These are phyloP conservation scores for Dryadomyces quercus-mongolicae DNA, from an alignment of 2,329 filamentous ascomycete species.

Conservation along the genomic window DNA sequence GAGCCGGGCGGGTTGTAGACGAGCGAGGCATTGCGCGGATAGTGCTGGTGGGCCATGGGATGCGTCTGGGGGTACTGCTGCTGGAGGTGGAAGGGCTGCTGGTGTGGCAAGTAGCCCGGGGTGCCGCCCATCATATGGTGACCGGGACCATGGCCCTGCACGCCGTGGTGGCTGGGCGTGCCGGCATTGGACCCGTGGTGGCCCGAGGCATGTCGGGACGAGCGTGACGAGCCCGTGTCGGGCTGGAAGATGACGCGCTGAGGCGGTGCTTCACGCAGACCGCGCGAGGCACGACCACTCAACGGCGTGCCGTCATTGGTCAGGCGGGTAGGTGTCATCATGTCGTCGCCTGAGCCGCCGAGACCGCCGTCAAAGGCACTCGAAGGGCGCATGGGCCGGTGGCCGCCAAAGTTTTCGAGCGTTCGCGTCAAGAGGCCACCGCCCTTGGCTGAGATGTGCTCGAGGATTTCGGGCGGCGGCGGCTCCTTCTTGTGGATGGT, in stretches of 20 bases:
- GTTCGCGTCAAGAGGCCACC: conserved; percentile 69
- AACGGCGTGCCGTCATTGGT: conserved; percentile 33
- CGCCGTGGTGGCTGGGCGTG: conserved; percentile 13
- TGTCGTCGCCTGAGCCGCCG: conserved; percentile 39
- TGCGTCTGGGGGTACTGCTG: conserved; percentile 1
- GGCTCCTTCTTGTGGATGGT: conserved; percentile 68
- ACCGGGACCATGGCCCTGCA: conserved; percentile 1
- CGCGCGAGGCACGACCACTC: conserved; percentile 48
- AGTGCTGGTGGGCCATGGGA: conserved; percentile 8
- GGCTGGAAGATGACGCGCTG: conserved; percentile 79
- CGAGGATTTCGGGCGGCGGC: conserved; percentile 77
- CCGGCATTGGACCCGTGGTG: conserved; percentile 24
- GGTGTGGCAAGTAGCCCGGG: conserved; percentile 15
- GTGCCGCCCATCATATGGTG: conserved; percentile 7
- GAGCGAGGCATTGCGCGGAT: conserved; percentile 29
- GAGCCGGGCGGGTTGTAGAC: conserved; percentile 40
- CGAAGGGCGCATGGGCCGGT: conserved; percentile 28
- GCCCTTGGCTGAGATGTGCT: conserved; percentile 77
- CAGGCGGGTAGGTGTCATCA: conserved; percentile 42
- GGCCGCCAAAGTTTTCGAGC: conserved; percentile 53
- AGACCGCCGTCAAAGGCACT: conserved; percentile 14
- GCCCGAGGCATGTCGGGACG: conserved; percentile 44
- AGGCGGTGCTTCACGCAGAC: conserved; percentile 69
- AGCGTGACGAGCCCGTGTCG: conserved; percentile 54
- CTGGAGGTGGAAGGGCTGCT: conserved; percentile 14